Evolutionary conservation across 352 stramenopile genomes (phyloP), one percentile per base, ranked within the genome.

Genomic region (Globisporangium nunn): DNA sequence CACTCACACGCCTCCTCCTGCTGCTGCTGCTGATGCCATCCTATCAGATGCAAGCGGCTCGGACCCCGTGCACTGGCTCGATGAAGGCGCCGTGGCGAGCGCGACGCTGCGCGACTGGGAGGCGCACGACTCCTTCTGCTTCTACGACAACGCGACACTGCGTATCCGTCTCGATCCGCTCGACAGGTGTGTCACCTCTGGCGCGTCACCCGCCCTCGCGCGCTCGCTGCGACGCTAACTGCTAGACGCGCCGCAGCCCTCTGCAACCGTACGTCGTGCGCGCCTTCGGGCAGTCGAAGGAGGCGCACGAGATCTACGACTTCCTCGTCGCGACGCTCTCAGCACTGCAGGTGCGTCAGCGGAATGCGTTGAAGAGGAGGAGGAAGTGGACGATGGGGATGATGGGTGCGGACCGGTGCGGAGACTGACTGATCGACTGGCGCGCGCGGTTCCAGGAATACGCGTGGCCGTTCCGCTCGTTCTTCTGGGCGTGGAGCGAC

Each of bases 401-500:
- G 43, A 48, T 0, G 4, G 43, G 23, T 14, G 23, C 1, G 10
- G 43, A 48, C 43, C 17, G 14, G 5, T 6, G 6, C 1, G 2
- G 17, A 12, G 43, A 30, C 23, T 10, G n/a, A 28, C n/a, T 15
- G 44, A 49, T n/a, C 5, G 4, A 15, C n/a, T 47, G 17, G 6
- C 39, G 46, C 41, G 10, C 11, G 6, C 33, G 31, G 30, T 64
- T 52, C 58, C 61, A 87, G 64, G 71, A 73, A 29, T 72, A 72
- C 33, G 67, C 74, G 30, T 85, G 74, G 68, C 75, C 74, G 7
- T 66, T 93, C 43, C 75, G 72, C 3, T 67, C 78, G 44, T 70
- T 90, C 39, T 88, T 91, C 35, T 93, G 81, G 81, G 75, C 75
- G 1, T 93, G 83, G 81, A 93, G 71, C 47, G 67, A 93, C 52